A percentile compares a stretch with the other conserved stretches of the same genome.
phyloP scores from a whole-genome alignment of 371 early-diverging fungal genomes.

The Mucor piriformis region DNA sequence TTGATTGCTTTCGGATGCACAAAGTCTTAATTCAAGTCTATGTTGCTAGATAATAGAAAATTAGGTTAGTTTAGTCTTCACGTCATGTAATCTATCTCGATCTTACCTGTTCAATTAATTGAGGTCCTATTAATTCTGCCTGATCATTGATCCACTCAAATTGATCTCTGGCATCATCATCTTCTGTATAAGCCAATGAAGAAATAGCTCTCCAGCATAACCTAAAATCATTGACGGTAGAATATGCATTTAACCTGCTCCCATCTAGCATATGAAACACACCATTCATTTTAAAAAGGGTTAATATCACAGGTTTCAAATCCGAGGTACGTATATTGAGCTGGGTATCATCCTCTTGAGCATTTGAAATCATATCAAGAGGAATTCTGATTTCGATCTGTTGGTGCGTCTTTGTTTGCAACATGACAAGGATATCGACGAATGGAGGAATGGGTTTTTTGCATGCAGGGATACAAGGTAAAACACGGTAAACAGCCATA shows the following conservation, averaged over 20 bases:
- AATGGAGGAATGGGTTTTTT: constrained; percentile 22
- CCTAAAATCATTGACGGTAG: not conserved
- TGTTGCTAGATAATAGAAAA: too few species aligned
- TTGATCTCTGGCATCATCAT: not conserved
- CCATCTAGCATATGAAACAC: not conserved
- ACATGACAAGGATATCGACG: constrained; percentile 17
- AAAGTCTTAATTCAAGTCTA: not conserved
- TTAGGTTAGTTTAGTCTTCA: not conserved
- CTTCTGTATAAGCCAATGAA: not conserved
- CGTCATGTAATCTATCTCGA: too few species aligned
- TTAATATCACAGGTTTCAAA: not conserved
- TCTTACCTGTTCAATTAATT: constrained; percentile 22
- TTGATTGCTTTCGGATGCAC: not conserved
- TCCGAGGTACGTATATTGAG: constrained; percentile 4
- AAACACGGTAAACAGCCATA: constrained; percentile 32
- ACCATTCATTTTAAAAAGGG: not conserved
- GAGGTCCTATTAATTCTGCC: constrained; percentile 8
- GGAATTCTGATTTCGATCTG: constrained; percentile 12
- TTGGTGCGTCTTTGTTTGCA: not conserved
- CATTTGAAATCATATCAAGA: constrained; percentile 1
- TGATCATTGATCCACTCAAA: constrained; percentile 11
- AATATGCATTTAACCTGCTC: not conserved
- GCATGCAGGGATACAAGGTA: constrained; percentile 22
- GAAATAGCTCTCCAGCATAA: constrained; percentile 16
- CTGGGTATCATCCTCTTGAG: not conserved